phyloP scores from a whole-genome alignment of 164 flowering plant genomes.

The Aristolochia fimbriata region DNA sequence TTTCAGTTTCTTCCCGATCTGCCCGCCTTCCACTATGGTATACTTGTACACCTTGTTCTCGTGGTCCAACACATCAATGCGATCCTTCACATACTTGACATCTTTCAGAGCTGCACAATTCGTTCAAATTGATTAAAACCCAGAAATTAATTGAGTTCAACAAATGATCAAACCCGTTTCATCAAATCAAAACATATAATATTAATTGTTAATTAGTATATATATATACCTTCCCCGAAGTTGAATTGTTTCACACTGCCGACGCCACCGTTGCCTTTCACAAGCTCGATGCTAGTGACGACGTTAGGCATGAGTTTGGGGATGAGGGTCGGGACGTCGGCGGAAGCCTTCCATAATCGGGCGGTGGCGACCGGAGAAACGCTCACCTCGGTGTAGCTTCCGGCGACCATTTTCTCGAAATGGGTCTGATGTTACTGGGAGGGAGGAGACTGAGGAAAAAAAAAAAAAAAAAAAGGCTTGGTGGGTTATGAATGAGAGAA shows the following conservation, averaged over 20 bases:
- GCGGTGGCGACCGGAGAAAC: not conserved
- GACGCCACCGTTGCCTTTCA: slow-evolving; percentile 5
- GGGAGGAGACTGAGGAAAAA: no score
- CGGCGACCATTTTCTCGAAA: not conserved
- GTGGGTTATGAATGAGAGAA: not conserved
- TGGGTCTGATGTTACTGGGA: not conserved
- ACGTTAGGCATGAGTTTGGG: slow-evolving; percentile 4
- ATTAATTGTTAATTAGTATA: not conserved
- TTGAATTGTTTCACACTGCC: slow-evolving; percentile 5
- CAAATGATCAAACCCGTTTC: not conserved
- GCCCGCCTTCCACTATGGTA: slow-evolving; percentile 3
- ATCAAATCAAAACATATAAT: not conserved
- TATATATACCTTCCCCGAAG: not conserved
- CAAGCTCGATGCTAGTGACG: not conserved
- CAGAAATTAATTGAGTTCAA: not conserved
- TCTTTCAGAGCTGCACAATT: slow-evolving; percentile 1
- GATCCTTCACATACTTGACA: slow-evolving; percentile 3
- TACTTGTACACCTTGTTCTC: slow-evolving; percentile 1
- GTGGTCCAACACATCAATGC: not conserved
- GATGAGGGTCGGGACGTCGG: not conserved
- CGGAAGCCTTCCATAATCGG: slow-evolving; percentile 2
- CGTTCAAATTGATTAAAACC: not conserved
- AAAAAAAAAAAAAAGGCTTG: no score
- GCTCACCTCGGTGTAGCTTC: not conserved
- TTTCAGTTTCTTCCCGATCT: slow-evolving; percentile 1